phyloP scores from a whole-genome alignment of 2,329 filamentous ascomycete species.

The Pyrenochaeta sp. region DNA sequence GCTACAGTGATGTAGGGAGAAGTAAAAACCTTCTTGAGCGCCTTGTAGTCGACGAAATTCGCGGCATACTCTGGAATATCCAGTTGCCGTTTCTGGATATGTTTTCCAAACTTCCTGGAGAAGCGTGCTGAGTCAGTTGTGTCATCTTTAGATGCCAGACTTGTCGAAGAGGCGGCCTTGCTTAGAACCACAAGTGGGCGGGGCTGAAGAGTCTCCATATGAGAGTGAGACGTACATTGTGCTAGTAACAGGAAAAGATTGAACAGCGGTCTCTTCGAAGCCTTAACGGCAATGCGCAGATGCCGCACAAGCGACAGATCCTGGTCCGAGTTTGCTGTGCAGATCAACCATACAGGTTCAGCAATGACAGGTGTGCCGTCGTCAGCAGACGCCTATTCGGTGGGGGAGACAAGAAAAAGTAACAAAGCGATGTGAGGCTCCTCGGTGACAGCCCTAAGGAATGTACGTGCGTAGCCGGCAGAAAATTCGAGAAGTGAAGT shows the following conservation, averaged over 20 bases:
- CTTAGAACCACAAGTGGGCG: conserved; percentile 39
- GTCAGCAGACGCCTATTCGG: conserved; percentile 41
- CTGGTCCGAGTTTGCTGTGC: conserved; percentile 27
- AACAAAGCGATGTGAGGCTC: conserved; percentile 32
- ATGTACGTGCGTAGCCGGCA: conserved; percentile 40
- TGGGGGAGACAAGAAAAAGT: conserved; percentile 33
- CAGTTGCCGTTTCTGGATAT: conserved; percentile 98
- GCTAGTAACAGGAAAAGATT: conserved; percentile 34
- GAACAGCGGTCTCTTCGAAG: conserved; percentile 25
- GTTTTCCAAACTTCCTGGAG: conserved; percentile 98
- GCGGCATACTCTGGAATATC: conserved; percentile 99
- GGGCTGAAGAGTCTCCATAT: conserved; percentile 45
- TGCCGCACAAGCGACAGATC: conserved; percentile 43
- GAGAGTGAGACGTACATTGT: conserved; percentile 49
- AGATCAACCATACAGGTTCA: conserved; percentile 45
- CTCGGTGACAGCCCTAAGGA: conserved; percentile 21
- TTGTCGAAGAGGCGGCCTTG: conserved; percentile 47
- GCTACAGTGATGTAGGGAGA: conserved; percentile 1
- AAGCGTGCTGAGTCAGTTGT: conserved; percentile 50
- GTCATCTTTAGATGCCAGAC: conserved; percentile 48
- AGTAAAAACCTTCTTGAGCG: conserved; percentile 86
- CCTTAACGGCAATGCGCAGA: conserved; percentile 33
- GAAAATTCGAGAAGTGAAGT: conserved; percentile 40
- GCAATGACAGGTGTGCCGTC: conserved; percentile 36
- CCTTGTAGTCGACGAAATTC: conserved; percentile 99